These are phyloP conservation scores for Salix arbutifolia DNA, from an alignment of 345 rosid species.

Conservation along the genomic window DNA sequence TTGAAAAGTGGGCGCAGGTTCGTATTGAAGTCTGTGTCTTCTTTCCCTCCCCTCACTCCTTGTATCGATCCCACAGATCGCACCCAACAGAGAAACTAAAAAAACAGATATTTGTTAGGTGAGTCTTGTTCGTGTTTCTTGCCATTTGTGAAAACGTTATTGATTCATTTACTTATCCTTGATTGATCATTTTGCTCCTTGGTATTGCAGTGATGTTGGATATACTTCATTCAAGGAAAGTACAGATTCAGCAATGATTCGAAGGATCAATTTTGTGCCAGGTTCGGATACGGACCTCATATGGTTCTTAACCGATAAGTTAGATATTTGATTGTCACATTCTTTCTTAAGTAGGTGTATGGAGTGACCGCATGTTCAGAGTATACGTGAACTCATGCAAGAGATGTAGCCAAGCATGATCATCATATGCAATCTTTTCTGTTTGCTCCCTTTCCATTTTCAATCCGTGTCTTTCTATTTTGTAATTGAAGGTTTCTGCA, in stretches of 20 bases:
- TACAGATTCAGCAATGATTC: not conserved
- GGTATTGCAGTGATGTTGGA: not conserved
- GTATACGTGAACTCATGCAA: not conserved
- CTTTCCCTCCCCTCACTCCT: slow-evolving; percentile 58
- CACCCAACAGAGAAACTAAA: slow-evolving; percentile 14
- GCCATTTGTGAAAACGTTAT: not conserved
- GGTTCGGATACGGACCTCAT: not conserved
- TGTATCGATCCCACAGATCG: slow-evolving; percentile 27
- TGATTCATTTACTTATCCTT: not conserved
- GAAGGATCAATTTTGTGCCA: not conserved
- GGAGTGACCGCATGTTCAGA: not conserved
- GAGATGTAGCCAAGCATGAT: not conserved
- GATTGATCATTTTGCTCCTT: not conserved
- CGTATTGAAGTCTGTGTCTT: slow-evolving; percentile 47
- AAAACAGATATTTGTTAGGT: slow-evolving; percentile 9
- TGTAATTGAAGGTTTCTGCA: not conserved
- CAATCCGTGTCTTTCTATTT: not conserved
- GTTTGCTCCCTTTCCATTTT: not conserved
- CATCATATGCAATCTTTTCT: not conserved
- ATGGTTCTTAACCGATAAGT: not conserved
- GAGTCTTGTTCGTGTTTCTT: not conserved
- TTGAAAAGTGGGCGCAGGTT: slow-evolving; percentile 56
- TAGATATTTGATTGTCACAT: not conserved
- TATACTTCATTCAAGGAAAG: not conserved
- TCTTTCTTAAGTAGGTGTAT: not conserved